Conservation (phyloP, 1,139 yeast genomes). For the Geotrichum aggregatum region DNA sequence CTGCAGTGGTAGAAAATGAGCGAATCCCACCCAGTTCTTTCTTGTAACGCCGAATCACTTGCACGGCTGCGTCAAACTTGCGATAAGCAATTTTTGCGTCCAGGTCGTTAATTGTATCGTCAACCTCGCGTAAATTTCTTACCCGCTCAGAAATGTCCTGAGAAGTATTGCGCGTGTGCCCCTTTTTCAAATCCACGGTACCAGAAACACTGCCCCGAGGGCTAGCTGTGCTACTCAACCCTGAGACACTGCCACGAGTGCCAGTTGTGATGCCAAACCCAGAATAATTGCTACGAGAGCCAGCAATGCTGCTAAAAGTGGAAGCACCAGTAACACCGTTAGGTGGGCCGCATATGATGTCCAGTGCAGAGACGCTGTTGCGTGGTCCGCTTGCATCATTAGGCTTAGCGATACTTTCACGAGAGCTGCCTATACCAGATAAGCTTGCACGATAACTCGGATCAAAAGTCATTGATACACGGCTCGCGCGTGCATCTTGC, state of each 20-base stretch:
- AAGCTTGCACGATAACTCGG: no score
- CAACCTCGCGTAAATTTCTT: conserved; percentile 47
- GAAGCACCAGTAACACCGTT: no score
- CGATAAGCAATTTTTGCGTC: conserved; percentile 64
- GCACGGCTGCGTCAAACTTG: conserved; percentile 53
- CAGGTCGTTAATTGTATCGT: conserved; percentile 60
- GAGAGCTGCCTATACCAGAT: no score
- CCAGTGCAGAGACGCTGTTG: background rate
- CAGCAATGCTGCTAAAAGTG: no score
- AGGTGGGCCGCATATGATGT: no score
- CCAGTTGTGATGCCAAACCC: no score
- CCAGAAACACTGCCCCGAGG: background rate
- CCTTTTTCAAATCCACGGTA: background rate
- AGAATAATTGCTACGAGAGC: no score
- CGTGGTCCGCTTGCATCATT: background rate
- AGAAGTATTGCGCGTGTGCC: conserved; percentile 15
- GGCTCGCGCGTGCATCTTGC: background rate
- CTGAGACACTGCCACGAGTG: no score
- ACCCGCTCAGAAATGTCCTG: conserved; percentile 22
- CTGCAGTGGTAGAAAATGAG: conserved; percentile 21
- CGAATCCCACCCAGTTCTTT: conserved; percentile 15
- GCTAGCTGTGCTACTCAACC: background rate
- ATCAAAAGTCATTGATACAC: background rate
- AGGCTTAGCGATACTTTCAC: background rate
- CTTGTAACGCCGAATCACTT: conserved; percentile 40